A percentile compares a stretch with the other conserved stretches of the same genome.
phyloP scores from a whole-genome alignment of 139 green algal species.

The Chlorella sorokiniana region DNA sequence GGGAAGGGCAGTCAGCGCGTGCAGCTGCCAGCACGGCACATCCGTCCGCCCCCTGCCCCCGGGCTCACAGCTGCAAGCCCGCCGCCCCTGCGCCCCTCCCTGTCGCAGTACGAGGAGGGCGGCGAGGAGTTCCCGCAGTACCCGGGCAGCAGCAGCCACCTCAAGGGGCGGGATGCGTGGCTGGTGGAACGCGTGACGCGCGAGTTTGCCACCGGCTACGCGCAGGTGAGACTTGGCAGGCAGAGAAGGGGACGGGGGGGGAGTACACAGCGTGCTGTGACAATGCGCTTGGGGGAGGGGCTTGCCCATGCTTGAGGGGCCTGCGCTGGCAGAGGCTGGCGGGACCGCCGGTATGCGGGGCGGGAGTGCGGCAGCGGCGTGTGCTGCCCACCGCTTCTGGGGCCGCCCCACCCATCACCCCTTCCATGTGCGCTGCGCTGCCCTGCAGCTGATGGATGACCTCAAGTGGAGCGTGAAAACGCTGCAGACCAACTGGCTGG shows the following conservation, averaged over 20 bases:
- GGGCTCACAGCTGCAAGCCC: not conserved
- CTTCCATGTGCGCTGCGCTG: not conserved
- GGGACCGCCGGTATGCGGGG: no score
- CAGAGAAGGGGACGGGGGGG: no score
- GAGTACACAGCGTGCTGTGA: no score
- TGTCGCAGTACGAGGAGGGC: conserved; percentile 6
- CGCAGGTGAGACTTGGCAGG: not conserved
- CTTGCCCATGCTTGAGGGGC: no score
- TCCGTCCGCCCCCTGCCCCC: no score
- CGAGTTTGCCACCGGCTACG: conserved; percentile 16
- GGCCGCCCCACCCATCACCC: no score
- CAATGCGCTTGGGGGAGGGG: no score
- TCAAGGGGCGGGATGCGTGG: conserved; percentile 22
- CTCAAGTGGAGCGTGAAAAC: not conserved
- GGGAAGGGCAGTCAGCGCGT: no score
- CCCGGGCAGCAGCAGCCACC: not conserved
- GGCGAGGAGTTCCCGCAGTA: conserved; percentile 1
- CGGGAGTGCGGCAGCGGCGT: no score
- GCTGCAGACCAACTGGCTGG: not conserved
- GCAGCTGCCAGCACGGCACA: no score
- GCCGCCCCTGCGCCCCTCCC: not conserved
- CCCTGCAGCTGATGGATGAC: conserved; percentile 1
- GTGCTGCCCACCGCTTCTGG: not conserved
- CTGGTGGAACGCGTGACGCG: conserved; percentile 21
- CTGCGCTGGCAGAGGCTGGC: no score